A percentile compares a stretch with the other conserved stretches of the same genome.
Conservation (phyloP, 352 stramenopile genomes). For the Phytophthora kernoviae region DNA sequence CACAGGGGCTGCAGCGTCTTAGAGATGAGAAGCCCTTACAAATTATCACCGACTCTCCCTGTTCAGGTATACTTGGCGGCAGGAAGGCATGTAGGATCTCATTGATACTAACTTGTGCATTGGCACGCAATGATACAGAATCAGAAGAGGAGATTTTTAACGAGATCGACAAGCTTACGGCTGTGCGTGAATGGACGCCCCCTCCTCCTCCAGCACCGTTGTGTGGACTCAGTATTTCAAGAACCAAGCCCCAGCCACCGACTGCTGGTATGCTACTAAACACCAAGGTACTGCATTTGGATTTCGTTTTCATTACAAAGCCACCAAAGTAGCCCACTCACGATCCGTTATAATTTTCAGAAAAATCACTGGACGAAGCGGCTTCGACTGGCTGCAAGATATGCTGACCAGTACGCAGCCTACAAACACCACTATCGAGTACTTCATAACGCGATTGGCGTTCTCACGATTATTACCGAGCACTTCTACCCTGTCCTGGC, state of each 20-base stretch:
- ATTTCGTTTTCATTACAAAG: neutral
- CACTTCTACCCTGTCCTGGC: too few species aligned
- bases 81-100: too few species aligned
- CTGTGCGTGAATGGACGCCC: slow-evolving; percentile 56
- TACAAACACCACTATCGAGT: neutral
- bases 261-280: slow-evolving; percentile 22
- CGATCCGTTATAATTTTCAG: slow-evolving; percentile 7
- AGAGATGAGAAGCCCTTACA: slow-evolving; percentile 48
- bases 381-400: slow-evolving; percentile 27
- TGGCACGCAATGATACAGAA: slow-evolving; percentile 34
- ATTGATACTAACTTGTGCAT: neutral
- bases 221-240: slow-evolving; percentile 41
- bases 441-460: slow-evolving; percentile 1
- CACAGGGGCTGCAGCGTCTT: slow-evolving; percentile 58
- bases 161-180: slow-evolving; percentile 70
- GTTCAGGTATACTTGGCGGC: slow-evolving; percentile 35
- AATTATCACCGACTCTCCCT: slow-evolving; percentile 48
- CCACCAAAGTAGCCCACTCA: neutral
- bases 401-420: slow-evolving; percentile 11
- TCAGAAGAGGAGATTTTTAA: slow-evolving; percentile 77
- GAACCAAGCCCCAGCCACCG: slow-evolving; percentile 21
- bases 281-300: slow-evolving; percentile 16
- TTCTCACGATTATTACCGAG: neutral
- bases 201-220: slow-evolving; percentile 37
- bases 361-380: slow-evolving; percentile 24